Evolutionary conservation across 495 filamentous ascomycete species (phyloP), one percentile per base, ranked within the genome.

Genomic region (Penicillium paradoxum): DNA sequence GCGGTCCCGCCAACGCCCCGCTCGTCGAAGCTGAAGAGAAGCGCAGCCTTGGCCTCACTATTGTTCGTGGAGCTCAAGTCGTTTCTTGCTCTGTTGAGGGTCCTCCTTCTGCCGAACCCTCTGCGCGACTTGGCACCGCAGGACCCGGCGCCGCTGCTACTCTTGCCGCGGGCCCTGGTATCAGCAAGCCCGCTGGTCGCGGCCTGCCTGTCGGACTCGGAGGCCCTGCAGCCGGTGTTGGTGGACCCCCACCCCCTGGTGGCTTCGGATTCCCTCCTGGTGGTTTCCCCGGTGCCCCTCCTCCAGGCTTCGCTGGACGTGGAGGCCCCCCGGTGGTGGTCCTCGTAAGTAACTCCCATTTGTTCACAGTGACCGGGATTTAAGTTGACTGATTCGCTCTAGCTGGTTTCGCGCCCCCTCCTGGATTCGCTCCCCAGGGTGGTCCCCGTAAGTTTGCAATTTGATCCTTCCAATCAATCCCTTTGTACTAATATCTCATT

Each of bases 61-160:
- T 99, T 54, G 80, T 97, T 54, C 91, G 93, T 54, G 93, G 93
- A 57, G 87, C 91, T 30, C 84, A 95, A 60, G 92, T 99, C 41
- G 84, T 97, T 39, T 95, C 91, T 22, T 83, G 93, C 56, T 95
- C 93, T 3, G 92, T 97, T 50, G 93, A 97, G 60, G 95, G 90
- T 56, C 92, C 93, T 30, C 93, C 93, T n/a, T 91, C 93, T 19
- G 88, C 91, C 51, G 95, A 99, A 63, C 91, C 91, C 25, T 87
- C 91, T 58, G 85, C 92, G 25, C 84, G 93, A 70, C 79, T 99
- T 47, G 93, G 91, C 53, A 83, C 87, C 60, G 79, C 81, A 53
- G 88, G 84, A 24, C 79, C 87, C 25, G 82, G 75, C 50, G 76
- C 80, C 11, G 76, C 75, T 43, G 77, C 85, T 15, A 83, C 88